These are phyloP conservation scores for Ceratocystis cubensis DNA, from an alignment of 2,329 filamentous ascomycete genomes.

Conservation along the genomic window DNA sequence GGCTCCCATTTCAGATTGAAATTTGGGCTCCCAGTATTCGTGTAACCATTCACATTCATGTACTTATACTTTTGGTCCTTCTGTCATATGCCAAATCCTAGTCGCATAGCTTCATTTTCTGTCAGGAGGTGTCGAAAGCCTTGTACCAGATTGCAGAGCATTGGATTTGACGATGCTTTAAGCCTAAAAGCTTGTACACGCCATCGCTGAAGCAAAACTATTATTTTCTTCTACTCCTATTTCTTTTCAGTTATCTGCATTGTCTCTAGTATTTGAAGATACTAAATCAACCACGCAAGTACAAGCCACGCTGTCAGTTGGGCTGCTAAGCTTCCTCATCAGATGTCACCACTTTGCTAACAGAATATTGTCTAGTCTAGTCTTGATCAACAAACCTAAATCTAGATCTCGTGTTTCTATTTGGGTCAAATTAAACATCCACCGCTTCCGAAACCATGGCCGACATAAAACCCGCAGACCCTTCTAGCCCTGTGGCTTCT, in stretches of 20 bases:
- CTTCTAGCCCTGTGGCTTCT: constrained; percentile 15
- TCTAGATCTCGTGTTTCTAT: neutral
- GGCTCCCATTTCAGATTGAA: too few species aligned
- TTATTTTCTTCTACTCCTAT: neutral
- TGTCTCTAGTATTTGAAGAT: neutral
- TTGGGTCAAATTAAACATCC: neutral
- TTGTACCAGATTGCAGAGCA: neutral
- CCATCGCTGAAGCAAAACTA: neutral
- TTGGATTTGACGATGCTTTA: neutral
- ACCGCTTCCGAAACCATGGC: constrained; percentile 9
- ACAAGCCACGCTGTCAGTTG: constrained; percentile 2
- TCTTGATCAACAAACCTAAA: neutral
- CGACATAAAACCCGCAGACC: constrained; percentile 16
- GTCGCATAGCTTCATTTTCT: constrained; percentile 5
- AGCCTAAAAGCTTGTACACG: neutral
- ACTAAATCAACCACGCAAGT: neutral
- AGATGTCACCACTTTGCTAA: neutral
- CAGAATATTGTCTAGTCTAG: neutral
- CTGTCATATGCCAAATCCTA: constrained; percentile 6
- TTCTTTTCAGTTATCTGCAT: too few species aligned
- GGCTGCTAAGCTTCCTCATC: neutral
- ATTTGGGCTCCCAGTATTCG: neutral
- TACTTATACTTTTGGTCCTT: neutral
- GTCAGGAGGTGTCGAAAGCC: constrained; percentile 4
- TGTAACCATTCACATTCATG: neutral